A percentile compares a stretch with the other conserved stretches of the same genome.
These are phyloP conservation scores for Zostera marina DNA, from an alignment of 116 monocot species.

Conservation along the genomic window DNA sequence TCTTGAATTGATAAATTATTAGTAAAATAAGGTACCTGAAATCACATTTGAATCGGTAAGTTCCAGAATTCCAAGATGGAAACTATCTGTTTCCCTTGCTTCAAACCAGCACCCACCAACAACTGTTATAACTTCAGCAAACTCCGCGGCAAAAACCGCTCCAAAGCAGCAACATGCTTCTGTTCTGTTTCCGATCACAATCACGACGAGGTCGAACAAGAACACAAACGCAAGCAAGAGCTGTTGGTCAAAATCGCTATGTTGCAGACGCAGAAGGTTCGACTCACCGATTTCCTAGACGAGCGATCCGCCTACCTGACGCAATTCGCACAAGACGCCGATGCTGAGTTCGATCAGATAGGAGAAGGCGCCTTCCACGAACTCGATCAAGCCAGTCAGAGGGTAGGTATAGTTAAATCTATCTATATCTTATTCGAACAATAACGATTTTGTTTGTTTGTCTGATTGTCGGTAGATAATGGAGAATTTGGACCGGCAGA, in stretches of 20 bases:
- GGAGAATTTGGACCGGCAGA: conserved; percentile 51
- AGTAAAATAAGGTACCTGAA: no score
- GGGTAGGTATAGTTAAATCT: conserved; percentile 29
- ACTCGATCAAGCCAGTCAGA: conserved; percentile 38
- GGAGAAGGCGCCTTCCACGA: conserved; percentile 35
- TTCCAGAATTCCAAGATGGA: no score
- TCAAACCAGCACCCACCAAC: no score
- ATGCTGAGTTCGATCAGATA: conserved; percentile 22
- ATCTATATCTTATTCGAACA: neutral
- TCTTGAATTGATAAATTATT: no score
- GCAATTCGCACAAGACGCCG: conserved; percentile 56
- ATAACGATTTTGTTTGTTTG: neutral
- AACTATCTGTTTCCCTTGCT: no score
- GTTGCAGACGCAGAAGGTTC: conserved; percentile 74
- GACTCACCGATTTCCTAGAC: conserved; percentile 67
- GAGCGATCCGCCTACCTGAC: conserved; percentile 46
- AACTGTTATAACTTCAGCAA: conserved; percentile 3
- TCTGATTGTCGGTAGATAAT: conserved; percentile 30
- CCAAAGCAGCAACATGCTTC: conserved; percentile 6
- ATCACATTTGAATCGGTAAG: no score
- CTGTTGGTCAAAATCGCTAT: conserved; percentile 61
- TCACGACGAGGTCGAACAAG: conserved; percentile 23
- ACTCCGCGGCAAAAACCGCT: conserved; percentile 8
- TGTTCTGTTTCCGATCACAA: conserved; percentile 35
- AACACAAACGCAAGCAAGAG: conserved; percentile 66